Evolutionary conservation across 768 basidiomycete species (phyloP), one percentile per base, ranked within the genome.

Genomic region (Lyophyllum atratum): DNA sequence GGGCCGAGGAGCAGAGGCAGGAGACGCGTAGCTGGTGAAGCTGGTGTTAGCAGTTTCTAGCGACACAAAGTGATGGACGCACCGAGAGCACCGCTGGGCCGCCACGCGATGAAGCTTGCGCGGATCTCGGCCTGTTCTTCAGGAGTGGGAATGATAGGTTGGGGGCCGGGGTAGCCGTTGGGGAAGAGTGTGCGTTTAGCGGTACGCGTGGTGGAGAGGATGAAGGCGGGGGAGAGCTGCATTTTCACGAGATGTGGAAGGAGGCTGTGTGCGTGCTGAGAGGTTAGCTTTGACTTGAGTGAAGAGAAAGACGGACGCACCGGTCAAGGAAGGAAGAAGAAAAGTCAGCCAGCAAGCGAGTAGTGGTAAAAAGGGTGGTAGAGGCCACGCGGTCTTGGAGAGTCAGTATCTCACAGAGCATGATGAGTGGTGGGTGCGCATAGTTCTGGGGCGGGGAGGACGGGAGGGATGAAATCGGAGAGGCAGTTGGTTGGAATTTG

Each of bases 161-260:
- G 71, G 0, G 86, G 84, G 0, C 82, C 90, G 1, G 93, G 94
- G 72, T 92, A 93, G 14, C 96, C 95, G 59, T 86, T 86, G 3
- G 96, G 95, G 68, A 96, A 98, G 25, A 98, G 77, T 8, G 87
- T 81, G 9, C 80, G 80, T 64, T 91, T 92, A 14, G 85, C 73
- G 4, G 79, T 66, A 34, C 83, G 80, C 34, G 86, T 75, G 25
- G 81, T 68, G 29, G 75, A 76, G 19, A 87, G 76, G 24, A 92
- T 68, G 49, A 82, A 80, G 5, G 75, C 58, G 5, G 83, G 75
- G 1, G 84, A 75, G 54, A 89, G 72, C 19, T 80, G 71, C 0
- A 75, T 76, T 59, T 80, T 77, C 47, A 97, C 73, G 48, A 92
- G 64, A 66, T 90, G 82, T 0, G 86, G 87, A 25, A 95, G 74